Conservation (phyloP, 2,329 filamentous ascomycete species). For the Macrophomina tecta region DNA sequence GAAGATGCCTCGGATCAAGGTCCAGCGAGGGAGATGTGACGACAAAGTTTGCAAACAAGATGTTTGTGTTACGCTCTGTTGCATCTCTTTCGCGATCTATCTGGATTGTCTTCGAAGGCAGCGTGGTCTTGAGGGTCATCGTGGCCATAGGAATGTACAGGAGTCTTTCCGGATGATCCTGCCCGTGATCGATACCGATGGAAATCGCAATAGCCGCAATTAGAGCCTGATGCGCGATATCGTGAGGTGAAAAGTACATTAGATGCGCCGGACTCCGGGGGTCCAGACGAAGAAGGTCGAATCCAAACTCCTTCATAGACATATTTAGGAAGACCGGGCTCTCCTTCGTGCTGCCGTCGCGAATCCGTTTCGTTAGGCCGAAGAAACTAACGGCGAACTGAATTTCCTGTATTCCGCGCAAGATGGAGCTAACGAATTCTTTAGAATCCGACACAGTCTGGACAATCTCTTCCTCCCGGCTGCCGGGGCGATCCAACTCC, state of each 20-base stretch:
- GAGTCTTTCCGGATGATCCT: conserved; percentile 81
- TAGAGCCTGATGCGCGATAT: conserved; percentile 93
- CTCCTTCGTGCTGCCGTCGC: conserved; percentile 68
- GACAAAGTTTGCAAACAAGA: conserved; percentile 94
- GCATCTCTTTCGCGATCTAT: conserved; percentile 72
- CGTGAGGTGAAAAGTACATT: conserved; percentile 95
- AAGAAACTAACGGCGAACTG: conserved; percentile 94
- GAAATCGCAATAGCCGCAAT: conserved; percentile 92
- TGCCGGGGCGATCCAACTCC: conserved; percentile 74
- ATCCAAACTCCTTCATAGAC: conserved; percentile 94
- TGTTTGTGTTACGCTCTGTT: conserved; percentile 91
- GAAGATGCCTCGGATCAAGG: conserved; percentile 88
- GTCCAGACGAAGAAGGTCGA: conserved; percentile 90
- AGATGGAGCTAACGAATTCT: conserved; percentile 86
- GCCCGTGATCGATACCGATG: conserved; percentile 88
- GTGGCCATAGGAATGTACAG: conserved; percentile 97
- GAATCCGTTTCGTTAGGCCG: conserved; percentile 80
- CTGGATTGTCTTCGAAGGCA: conserved; percentile 92
- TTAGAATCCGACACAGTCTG: conserved; percentile 90
- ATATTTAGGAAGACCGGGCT: conserved; percentile 78
- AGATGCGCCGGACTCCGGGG: conserved; percentile 91
- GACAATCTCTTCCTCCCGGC: conserved; percentile 70
- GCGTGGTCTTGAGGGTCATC: conserved; percentile 89
- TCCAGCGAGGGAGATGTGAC: conserved; percentile 95
- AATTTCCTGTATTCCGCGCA: conserved; percentile 93